Conservation (phyloP, 768 basidiomycete genomes). For the Ramaria rubella region DNA sequence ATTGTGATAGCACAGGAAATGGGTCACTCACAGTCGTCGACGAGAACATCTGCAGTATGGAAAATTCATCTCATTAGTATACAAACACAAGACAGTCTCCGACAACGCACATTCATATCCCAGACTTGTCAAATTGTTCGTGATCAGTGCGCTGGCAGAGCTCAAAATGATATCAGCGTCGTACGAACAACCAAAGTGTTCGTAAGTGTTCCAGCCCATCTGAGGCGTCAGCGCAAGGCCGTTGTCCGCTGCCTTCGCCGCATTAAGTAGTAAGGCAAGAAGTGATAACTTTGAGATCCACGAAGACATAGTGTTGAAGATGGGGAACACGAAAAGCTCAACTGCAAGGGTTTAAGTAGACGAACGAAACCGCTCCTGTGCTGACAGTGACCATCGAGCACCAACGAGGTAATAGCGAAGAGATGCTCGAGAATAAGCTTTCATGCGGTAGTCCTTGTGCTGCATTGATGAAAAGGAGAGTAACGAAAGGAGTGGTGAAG, state of each 20-base stretch:
- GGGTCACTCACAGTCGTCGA: slow-evolving; percentile 35
- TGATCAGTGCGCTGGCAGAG: slow-evolving; percentile 28
- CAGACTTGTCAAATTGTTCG: slow-evolving; percentile 25
- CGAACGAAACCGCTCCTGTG: too few species aligned
- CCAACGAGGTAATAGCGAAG: too few species aligned
- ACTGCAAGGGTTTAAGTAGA: too few species aligned
- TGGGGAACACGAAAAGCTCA: too few species aligned
- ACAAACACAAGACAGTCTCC: neutral
- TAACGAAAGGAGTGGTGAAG: too few species aligned
- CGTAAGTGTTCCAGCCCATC: slow-evolving; percentile 37
- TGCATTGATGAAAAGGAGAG: too few species aligned
- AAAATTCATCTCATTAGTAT: neutral
- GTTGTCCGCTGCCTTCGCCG: slow-evolving; percentile 15
- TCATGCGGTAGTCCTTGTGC: too few species aligned
- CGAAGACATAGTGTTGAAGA: neutral
- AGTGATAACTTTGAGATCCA: neutral
- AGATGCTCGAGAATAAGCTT: too few species aligned
- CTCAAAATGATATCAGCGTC: slow-evolving; percentile 28
- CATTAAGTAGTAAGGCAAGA: neutral
- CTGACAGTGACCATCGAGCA: too few species aligned
- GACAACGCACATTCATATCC: slow-evolving; percentile 32
- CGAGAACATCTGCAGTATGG: slow-evolving; percentile 34
- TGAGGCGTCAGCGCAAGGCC: slow-evolving; percentile 30
- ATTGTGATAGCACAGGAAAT: neutral
- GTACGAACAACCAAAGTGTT: slow-evolving; percentile 34